These are phyloP conservation scores for Thelonectria rubi DNA, from an alignment of 2,329 filamentous ascomycete genomes.

Conservation along the genomic window DNA sequence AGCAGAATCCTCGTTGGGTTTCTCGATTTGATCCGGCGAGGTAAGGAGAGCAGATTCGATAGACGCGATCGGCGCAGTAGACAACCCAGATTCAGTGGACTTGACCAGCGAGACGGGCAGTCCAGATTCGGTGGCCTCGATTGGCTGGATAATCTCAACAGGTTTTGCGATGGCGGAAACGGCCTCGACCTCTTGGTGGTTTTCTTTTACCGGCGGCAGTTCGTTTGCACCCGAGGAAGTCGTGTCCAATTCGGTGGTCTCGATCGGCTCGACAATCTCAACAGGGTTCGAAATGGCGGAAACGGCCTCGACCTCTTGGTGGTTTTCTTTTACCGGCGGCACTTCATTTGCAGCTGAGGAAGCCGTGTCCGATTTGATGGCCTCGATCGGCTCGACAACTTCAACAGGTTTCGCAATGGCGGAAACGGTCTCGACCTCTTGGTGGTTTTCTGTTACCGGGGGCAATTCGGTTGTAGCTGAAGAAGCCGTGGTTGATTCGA, in stretches of 20 bases:
- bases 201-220: neutral
- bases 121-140: neutral
- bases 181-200: neutral
- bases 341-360: conserved; percentile 6
- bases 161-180: neutral
- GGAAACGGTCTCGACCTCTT: no score
- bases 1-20: neutral
- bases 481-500: neutral
- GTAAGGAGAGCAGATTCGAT: no score
- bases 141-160: neutral
- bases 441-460: neutral
- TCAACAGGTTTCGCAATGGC: neutral
- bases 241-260: neutral
- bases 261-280: neutral
- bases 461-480: conserved; percentile 8
- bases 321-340: neutral
- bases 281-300: neutral
- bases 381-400: neutral
- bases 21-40: neutral
- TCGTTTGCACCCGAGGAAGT: conserved; percentile 8
- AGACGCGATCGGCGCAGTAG: no score
- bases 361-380: neutral
- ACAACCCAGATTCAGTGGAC: neutral
- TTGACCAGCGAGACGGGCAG: no score
- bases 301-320: neutral